Conservation (phyloP, 2,329 filamentous ascomycete species). For the Aspergillus fijiensis region DNA sequence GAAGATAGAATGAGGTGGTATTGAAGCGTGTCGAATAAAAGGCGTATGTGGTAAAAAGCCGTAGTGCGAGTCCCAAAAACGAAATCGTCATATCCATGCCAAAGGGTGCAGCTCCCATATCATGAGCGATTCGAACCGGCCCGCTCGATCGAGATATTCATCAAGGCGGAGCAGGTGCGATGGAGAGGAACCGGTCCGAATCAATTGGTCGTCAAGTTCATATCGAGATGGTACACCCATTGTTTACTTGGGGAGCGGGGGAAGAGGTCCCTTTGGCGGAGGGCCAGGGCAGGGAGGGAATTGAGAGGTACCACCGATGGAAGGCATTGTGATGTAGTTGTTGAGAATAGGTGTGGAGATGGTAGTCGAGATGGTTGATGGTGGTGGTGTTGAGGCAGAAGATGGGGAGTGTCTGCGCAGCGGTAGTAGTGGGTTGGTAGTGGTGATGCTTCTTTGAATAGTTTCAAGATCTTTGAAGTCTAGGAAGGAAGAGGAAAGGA, state of each 20-base stretch:
- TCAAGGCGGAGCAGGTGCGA: constrained; percentile 14
- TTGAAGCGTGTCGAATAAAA: constrained; percentile 16
- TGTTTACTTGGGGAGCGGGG: constrained; percentile 40
- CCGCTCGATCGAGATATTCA: constrained; percentile 3
- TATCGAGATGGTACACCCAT: constrained; percentile 19
- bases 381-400: constrained; percentile 13
- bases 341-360: background rate
- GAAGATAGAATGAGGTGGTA: constrained; percentile 8
- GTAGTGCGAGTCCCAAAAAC: constrained; percentile 27
- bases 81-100: constrained; percentile 37
- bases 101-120: constrained; percentile 21
- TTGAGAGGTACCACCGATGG: constrained; percentile 34
- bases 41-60: constrained; percentile 19
- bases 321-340: constrained; percentile 33
- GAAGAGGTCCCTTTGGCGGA: constrained; percentile 41
- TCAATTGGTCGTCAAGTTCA: constrained; percentile 35
- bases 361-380: constrained; percentile 1
- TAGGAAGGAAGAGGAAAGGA: constrained; percentile 6
- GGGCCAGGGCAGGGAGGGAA: constrained; percentile 42
- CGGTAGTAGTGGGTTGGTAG: constrained; percentile 5
- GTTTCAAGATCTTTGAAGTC: constrained; percentile 6
- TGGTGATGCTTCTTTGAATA: background rate
- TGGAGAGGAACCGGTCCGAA: constrained; percentile 25
- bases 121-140: constrained; percentile 21
- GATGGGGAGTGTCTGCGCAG: background rate